Evolutionary conservation across 371 early-diverging fungal species (phyloP), one percentile per base, ranked within the genome.

Genomic region (Mycotypha africana): DNA sequence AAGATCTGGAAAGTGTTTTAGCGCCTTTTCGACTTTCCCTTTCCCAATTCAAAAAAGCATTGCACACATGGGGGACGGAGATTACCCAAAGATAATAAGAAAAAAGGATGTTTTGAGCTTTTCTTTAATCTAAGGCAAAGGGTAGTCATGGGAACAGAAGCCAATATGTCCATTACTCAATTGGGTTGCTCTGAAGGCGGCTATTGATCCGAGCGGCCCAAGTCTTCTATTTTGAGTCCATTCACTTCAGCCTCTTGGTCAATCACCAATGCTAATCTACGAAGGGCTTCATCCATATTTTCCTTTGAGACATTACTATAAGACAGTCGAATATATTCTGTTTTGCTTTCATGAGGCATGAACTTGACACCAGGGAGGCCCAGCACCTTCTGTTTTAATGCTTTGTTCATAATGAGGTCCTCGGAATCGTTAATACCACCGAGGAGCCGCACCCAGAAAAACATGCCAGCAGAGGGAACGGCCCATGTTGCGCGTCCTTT

Each of bases 401-500:
- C 88, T 54, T 84, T 81, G 31, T 43, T 66, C 60, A 74, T 60
- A 37, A 89, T 77, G 45, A 90, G 49, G 30, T 82, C 73, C 12
- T 76, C 65, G 7, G 86, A 74, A 56, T 91, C 89, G 2, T 51
- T 47, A 21, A 88, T 77, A 6, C 77, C 78, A 30, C 70, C 62
- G 24, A 76, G 61, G 28, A 90, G 56, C 11, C 78, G 74, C 19
- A 91, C 52, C 93, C 93, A 92, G 4, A 89, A 65, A 67, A 92
- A 92, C 91, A 92, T 92, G 41, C 75, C 74, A 15, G 86, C 86
- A 33, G 70, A 57, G 16, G 93, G 91, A 2, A 73, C 72, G 5
- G 54, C 57, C 83, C 84, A 87, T 33, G 77, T 78, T 7, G 84
- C 90, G n/a, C 77, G 51, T 0, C 82, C 86, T 6, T 53, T 59